Conservation (phyloP, 2,329 filamentous ascomycete genomes). For the Akanthomyces muscarius region DNA sequence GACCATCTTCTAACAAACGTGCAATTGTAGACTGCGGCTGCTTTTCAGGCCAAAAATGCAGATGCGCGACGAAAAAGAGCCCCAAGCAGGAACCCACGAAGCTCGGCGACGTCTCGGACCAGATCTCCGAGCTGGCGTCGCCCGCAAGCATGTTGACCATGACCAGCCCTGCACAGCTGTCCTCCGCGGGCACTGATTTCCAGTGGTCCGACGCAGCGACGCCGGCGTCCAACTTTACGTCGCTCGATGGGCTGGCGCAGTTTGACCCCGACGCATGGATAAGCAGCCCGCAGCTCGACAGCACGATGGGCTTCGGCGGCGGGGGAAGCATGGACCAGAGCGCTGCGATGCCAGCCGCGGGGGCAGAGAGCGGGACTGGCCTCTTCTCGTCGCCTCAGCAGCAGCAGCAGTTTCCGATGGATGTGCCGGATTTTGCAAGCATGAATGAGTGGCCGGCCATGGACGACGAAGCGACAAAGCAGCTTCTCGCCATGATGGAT, state of each 20-base stretch:
- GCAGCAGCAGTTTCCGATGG: neutral
- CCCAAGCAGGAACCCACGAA: neutral
- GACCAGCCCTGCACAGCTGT: neutral
- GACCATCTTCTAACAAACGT: no score
- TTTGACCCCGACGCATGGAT: conserved; percentile 7
- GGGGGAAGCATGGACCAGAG: neutral
- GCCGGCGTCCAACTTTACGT: neutral
- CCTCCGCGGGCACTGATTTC: neutral
- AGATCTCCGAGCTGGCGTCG: neutral
- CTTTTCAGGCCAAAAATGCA: conserved; percentile 5
- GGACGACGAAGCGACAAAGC: conserved; percentile 8
- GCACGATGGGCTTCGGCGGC: neutral
- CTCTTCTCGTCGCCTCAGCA: neutral
- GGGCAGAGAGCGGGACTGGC: neutral
- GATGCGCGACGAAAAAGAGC: conserved; percentile 18
- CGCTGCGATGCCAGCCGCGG: neutral
- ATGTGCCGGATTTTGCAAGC: neutral
- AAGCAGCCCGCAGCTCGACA: neutral
- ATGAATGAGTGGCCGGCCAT: conserved; percentile 8
- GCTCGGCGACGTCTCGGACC: conserved; percentile 5
- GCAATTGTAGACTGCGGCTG: conserved; percentile 8
- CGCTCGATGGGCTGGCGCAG: neutral
- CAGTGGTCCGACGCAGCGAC: neutral
- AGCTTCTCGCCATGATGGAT: conserved; percentile 12
- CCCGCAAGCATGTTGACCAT: neutral